A percentile compares a stretch with the other conserved stretches of the same genome.
phyloP scores from a whole-genome alignment of 148 eudicot species.

The Simmondsia chinensis region DNA sequence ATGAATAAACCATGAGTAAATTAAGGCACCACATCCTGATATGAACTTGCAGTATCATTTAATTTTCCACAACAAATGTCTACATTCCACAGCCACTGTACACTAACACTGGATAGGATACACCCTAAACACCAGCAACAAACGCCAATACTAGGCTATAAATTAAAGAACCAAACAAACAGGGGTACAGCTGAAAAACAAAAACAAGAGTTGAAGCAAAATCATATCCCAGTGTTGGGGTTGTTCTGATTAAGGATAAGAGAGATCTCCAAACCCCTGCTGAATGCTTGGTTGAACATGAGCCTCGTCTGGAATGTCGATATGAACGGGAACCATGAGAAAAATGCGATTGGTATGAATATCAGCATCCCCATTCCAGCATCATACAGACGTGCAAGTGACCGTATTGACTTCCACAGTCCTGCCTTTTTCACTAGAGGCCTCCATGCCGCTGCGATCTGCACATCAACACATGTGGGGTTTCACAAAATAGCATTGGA shows the following conservation, averaged over 20 bases:
- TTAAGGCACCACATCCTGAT: too few relatives aligned
- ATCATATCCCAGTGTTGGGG: conserved; percentile 59
- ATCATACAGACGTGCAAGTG: conserved; percentile 86
- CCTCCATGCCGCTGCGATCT: conserved; percentile 97
- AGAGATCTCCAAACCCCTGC: conserved; percentile 93
- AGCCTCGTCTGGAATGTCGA: conserved; percentile 97
- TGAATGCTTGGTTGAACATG: conserved; percentile 99
- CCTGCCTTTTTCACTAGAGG: conserved; percentile 63
- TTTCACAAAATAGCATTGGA: neutral
- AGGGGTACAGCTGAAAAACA: conserved; percentile 3
- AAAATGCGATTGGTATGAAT: conserved; percentile 83
- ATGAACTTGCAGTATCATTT: too few relatives aligned
- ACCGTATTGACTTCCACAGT: conserved; percentile 87
- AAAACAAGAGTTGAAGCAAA: neutral
- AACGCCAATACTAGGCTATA: too few relatives aligned
- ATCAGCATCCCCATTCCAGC: conserved; percentile 96
- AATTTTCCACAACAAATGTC: too few relatives aligned
- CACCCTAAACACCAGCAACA: too few relatives aligned
- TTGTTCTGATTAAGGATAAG: conserved; percentile 98
- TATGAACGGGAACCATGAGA: conserved; percentile 91
- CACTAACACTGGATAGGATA: too few relatives aligned
- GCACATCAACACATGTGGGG: neutral
- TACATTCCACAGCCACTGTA: too few relatives aligned
- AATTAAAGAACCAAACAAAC: too few relatives aligned
- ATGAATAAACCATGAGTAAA: too few relatives aligned